Evolutionary conservation across 805 yeast genomes (phyloP).

Genomic region (Scheffersomyces stipitis): DNA sequence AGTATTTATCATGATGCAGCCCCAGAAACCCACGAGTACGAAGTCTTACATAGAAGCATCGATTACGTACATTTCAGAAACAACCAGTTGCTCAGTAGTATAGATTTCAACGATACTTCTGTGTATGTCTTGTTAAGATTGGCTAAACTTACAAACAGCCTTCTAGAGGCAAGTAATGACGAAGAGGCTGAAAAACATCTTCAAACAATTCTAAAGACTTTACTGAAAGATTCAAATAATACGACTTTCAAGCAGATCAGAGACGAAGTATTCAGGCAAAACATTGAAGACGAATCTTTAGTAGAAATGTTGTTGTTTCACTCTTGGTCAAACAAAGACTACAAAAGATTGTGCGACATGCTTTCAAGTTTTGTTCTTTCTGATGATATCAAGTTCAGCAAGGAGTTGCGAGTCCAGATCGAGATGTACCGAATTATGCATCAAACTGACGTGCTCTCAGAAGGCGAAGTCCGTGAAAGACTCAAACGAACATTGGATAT

Average conservation of each 20-base stretch:
- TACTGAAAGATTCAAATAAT: slow-evolving; percentile 6
- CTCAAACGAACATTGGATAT: too few relatives aligned
- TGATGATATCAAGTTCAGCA: slow-evolving; percentile 23
- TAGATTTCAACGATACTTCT: slow-evolving; percentile 1
- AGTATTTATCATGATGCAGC: slow-evolving; percentile 21
- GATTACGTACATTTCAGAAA: slow-evolving; percentile 5
- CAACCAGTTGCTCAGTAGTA: not conserved
- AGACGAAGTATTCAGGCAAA: slow-evolving; percentile 15
- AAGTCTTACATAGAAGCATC: slow-evolving; percentile 27
- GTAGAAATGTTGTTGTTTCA: slow-evolving; percentile 17
- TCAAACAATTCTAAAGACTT: slow-evolving; percentile 7
- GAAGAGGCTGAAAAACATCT: slow-evolving; percentile 7
- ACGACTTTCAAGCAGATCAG: slow-evolving; percentile 8
- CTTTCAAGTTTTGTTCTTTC: slow-evolving; percentile 15
- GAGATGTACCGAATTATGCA: slow-evolving; percentile 7
- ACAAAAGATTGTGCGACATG: slow-evolving; percentile 6
- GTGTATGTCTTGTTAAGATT: slow-evolving; percentile 12
- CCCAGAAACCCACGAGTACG: slow-evolving; percentile 38
- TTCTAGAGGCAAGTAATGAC: slow-evolving; percentile 14
- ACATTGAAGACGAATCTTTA: slow-evolving; percentile 23
- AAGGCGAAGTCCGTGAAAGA: slow-evolving; percentile 3
- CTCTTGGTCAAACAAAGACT: slow-evolving; percentile 7
- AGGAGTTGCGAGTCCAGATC: slow-evolving; percentile 20
- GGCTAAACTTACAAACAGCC: slow-evolving; percentile 23
- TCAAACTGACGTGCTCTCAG: not conserved